Evolutionary conservation across 148 eudicot genomes (phyloP).

Genomic region (Pharnaceum exiguum): DNA sequence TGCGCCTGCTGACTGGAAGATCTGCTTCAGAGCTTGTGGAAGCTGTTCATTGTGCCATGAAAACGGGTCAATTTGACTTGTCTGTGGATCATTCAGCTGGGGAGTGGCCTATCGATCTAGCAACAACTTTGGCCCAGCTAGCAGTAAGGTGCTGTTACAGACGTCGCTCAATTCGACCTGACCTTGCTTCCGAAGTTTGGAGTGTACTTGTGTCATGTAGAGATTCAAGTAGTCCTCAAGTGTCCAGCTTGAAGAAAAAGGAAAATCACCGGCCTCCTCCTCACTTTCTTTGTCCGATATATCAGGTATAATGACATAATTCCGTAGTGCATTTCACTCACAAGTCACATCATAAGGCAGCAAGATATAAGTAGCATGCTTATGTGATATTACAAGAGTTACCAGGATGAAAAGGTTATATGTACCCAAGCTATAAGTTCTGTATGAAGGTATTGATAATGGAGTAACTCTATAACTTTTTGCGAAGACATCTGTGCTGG

Average conservation of each 20-base stretch:
- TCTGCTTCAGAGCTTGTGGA: slow-evolving; percentile 34
- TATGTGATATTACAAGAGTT: too few relatives aligned
- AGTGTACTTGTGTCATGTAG: background rate
- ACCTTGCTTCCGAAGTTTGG: slow-evolving; percentile 28
- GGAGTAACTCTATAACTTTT: too few relatives aligned
- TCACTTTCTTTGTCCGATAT: too few relatives aligned
- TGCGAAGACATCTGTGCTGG: too few relatives aligned
- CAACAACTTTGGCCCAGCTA: slow-evolving; percentile 32
- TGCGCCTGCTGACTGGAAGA: slow-evolving; percentile 35
- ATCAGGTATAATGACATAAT: too few relatives aligned
- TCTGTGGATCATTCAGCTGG: slow-evolving; percentile 32
- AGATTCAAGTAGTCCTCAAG: background rate
- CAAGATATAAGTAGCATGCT: too few relatives aligned
- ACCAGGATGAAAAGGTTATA: too few relatives aligned
- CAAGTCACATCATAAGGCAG: too few relatives aligned
- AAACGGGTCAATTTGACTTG: slow-evolving; percentile 20
- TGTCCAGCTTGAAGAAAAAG: background rate
- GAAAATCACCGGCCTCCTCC: too few relatives aligned
- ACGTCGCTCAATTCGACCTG: slow-evolving; percentile 49
- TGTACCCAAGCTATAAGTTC: too few relatives aligned
- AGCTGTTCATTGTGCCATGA: slow-evolving; percentile 32
- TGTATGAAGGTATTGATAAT: too few relatives aligned
- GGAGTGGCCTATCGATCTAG: slow-evolving; percentile 43
- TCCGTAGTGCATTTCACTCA: too few relatives aligned
- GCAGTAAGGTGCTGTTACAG: slow-evolving; percentile 37